Percentiles rank a stretch among this genome's conserved stretches.
Evolutionary conservation across 495 filamentous ascomycete genomes (phyloP).

Genomic region (Haplographium delicatum): DNA sequence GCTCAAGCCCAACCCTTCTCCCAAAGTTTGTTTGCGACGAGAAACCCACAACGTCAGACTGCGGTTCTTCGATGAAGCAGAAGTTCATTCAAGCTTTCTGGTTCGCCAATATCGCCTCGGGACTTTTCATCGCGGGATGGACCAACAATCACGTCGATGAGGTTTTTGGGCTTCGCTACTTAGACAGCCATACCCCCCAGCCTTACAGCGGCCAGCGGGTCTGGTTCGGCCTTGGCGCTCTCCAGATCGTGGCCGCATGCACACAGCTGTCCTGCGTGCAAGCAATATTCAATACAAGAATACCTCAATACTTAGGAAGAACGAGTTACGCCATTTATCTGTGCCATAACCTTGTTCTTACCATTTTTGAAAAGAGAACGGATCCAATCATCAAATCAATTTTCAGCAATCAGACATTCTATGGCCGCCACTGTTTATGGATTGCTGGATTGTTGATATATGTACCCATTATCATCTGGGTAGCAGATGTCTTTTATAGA

Average conservation of each 20-base stretch:
- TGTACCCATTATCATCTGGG: conserved; percentile 42
- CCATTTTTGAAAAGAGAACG: conserved; percentile 41
- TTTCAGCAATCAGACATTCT: conserved; percentile 41
- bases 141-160: conserved; percentile 34
- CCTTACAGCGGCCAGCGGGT: conserved; percentile 33
- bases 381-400: conserved; percentile 34
- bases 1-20: conserved; percentile 10
- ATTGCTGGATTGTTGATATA: conserved; percentile 41
- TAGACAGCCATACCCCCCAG: conserved; percentile 30
- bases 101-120: conserved; percentile 30
- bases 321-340: conserved; percentile 55
- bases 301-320: conserved; percentile 58
- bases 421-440: conserved; percentile 41
- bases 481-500: conserved; percentile 52
- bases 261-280: conserved; percentile 48
- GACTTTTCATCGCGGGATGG: conserved; percentile 41
- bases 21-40: conserved; percentile 18
- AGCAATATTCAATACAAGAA: conserved; percentile 45
- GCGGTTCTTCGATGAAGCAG: conserved; percentile 5
- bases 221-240: conserved; percentile 53
- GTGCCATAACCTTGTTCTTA: conserved; percentile 48
- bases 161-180: conserved; percentile 31
- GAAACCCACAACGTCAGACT: conserved; percentile 18
- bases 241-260: conserved; percentile 49
- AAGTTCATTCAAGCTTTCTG: conserved; percentile 21